These are phyloP conservation scores for Endotrypanum monterogeii DNA, from an alignment of 208 protist genomes.

Conservation along the genomic window DNA sequence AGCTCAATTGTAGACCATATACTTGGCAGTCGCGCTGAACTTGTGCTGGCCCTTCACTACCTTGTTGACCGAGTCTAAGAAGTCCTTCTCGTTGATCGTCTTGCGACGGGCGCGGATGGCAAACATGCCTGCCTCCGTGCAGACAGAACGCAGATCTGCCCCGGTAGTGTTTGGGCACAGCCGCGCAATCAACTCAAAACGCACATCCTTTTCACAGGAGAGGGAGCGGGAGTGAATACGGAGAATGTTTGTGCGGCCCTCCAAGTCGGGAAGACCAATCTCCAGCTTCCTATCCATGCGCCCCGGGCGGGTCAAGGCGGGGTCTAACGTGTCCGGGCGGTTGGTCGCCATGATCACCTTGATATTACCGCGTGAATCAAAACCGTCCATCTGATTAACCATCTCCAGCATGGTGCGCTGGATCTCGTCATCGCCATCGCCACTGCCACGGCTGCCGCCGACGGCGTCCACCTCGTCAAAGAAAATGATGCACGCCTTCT, in stretches of 20 bases:
- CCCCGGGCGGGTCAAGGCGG: constrained; percentile 99
- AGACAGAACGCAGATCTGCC: constrained; percentile 98
- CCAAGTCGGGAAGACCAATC: constrained; percentile 98
- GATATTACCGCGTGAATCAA: constrained; percentile 99
- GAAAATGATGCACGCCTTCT: constrained; percentile 99
- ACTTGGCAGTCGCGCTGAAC: constrained; percentile 99
- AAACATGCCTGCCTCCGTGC: constrained; percentile 99
- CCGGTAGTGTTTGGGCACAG: constrained; percentile 99
- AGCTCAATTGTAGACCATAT: constrained; percentile 99
- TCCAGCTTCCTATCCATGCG: constrained; percentile 99
- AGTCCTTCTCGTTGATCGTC: constrained; percentile 99
- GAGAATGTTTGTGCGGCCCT: constrained; percentile 98
- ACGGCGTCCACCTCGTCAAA: constrained; percentile 99
- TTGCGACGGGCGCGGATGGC: constrained; percentile 99
- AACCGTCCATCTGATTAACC: constrained; percentile 99
- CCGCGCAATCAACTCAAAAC: constrained; percentile 99
- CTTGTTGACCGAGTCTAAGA: constrained; percentile 99
- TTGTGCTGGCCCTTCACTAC: constrained; percentile 99
- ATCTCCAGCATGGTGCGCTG: constrained; percentile 99
- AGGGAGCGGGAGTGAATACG: constrained; percentile 99
- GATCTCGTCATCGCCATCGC: constrained; percentile 99
- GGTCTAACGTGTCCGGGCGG: constrained; percentile 99
- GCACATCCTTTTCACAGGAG: constrained; percentile 97
- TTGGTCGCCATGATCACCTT: constrained; percentile 99
- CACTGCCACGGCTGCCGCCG: constrained; percentile 91